phyloP scores from a whole-genome alignment of 2,329 filamentous ascomycete species.

The Metarhizium humberi region DNA sequence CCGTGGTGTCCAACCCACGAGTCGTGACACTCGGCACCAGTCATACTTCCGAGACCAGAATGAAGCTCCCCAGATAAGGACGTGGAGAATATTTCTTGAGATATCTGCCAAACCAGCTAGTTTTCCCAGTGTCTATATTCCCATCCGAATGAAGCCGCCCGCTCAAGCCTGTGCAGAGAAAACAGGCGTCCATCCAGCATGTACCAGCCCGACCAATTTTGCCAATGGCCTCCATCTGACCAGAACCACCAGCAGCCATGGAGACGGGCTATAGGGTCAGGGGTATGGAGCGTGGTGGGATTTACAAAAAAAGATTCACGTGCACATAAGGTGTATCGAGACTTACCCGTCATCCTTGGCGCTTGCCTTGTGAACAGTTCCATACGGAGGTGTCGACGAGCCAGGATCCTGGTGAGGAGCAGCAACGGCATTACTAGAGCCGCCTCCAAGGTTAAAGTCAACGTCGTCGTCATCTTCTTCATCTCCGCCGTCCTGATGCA shows the following conservation, averaged over 20 bases:
- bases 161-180: neutral
- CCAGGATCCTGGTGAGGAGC: slow-evolving; percentile 20
- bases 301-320: neutral
- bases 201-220: neutral
- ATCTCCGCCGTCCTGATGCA: slow-evolving; percentile 33
- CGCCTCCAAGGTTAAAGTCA: slow-evolving; percentile 47
- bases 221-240: neutral
- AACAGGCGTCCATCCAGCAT: neutral
- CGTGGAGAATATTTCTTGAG: neutral
- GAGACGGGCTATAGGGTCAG: neutral
- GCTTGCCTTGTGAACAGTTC: slow-evolving; percentile 46
- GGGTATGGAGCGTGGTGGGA: neutral
- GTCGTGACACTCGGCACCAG: neutral
- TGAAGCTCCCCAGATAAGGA: neutral
- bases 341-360: slow-evolving; percentile 46
- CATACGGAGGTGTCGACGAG: slow-evolving; percentile 23
- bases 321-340: neutral
- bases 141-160: neutral
- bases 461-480: slow-evolving; percentile 48
- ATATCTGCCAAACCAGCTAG: neutral
- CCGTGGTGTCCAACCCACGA: neutral
- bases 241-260: neutral
- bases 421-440: slow-evolving; percentile 19
- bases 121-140: neutral
- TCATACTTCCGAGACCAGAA: neutral